Percentiles rank a stretch among this genome's conserved stretches.
phyloP scores from a whole-genome alignment of 352 stramenopile species.

The Phytophthora kernoviae region DNA sequence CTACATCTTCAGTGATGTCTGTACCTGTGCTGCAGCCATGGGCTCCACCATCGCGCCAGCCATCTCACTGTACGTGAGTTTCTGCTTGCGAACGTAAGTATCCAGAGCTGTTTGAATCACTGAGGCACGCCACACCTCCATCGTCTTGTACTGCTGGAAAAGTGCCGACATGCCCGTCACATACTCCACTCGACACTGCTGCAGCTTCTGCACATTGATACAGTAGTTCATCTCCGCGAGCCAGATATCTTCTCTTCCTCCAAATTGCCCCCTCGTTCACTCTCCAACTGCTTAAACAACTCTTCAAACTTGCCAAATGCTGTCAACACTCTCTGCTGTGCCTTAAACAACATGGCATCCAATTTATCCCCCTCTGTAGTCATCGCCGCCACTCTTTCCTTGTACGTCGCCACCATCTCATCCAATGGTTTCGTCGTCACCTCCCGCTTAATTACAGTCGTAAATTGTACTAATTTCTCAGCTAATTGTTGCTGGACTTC shows the following conservation, averaged over 20 bases:
- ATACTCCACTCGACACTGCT: constrained; percentile 70
- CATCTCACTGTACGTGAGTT: constrained; percentile 76
- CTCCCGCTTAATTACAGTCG: constrained; percentile 71
- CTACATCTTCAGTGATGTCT: not conserved
- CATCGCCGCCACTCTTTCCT: constrained; percentile 60
- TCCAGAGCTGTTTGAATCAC: constrained; percentile 80
- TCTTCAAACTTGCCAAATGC: constrained; percentile 65
- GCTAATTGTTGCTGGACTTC: constrained; percentile 80
- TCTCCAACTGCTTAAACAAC: constrained; percentile 68
- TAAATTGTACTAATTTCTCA: constrained; percentile 82
- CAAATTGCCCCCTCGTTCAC: constrained; percentile 15
- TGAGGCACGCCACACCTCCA: constrained; percentile 71
- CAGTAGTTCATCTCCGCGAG: constrained; percentile 77
- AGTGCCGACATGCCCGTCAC: constrained; percentile 83
- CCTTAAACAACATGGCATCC: constrained; percentile 57
- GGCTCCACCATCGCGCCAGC: constrained; percentile 68
- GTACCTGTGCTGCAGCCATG: constrained; percentile 65
- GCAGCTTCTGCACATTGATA: constrained; percentile 73
- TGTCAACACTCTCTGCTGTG: constrained; percentile 61
- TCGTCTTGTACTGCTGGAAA: constrained; percentile 85
- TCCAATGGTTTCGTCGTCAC: constrained; percentile 70
- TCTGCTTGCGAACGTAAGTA: constrained; percentile 84
- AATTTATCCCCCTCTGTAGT: constrained; percentile 57
- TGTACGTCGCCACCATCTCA: constrained; percentile 71
- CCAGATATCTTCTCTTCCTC: constrained; percentile 46